These are phyloP conservation scores for Saccharomyces jurei DNA, from an alignment of 805 yeast genomes.

Conservation along the genomic window DNA sequence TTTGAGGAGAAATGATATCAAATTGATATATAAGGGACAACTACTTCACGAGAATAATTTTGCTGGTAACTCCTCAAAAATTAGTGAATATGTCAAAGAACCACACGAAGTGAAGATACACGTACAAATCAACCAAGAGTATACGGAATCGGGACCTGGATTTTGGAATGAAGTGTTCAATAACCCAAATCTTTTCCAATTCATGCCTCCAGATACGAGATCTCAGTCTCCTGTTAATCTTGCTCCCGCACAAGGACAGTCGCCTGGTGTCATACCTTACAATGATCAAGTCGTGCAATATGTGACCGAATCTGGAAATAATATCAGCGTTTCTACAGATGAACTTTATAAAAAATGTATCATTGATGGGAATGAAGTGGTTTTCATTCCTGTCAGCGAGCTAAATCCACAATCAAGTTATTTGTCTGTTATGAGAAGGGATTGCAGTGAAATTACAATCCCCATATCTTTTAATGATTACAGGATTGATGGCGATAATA, in stretches of 20 bases:
- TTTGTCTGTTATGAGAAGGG: conserved; percentile 2
- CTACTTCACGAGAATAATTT: conserved; percentile 10
- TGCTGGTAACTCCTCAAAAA: conserved; percentile 15
- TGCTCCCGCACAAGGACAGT: neutral
- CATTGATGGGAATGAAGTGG: conserved; percentile 18
- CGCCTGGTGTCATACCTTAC: neutral
- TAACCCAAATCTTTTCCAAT: conserved; percentile 14
- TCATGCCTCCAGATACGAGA: conserved; percentile 7
- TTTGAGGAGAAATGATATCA: conserved; percentile 17
- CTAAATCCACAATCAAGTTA: conserved; percentile 9
- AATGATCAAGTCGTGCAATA: neutral
- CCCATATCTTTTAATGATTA: conserved; percentile 12
- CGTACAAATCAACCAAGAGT: conserved; percentile 22
- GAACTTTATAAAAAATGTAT: conserved; percentile 18
- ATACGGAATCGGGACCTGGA: conserved; percentile 18
- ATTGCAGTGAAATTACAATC: conserved; percentile 2
- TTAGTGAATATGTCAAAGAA: conserved; percentile 14
- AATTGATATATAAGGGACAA: conserved; percentile 24
- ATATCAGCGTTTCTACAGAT: conserved; percentile 10
- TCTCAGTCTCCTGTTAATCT: neutral
- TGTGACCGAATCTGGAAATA: conserved; percentile 14
- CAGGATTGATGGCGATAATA: conserved; percentile 7
- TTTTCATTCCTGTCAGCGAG: conserved; percentile 14
- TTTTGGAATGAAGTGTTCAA: conserved; percentile 25
- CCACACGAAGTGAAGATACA: conserved; percentile 15